Conservation (phyloP, 2,329 filamentous ascomycete genomes). For the Penicillium frequentans region DNA sequence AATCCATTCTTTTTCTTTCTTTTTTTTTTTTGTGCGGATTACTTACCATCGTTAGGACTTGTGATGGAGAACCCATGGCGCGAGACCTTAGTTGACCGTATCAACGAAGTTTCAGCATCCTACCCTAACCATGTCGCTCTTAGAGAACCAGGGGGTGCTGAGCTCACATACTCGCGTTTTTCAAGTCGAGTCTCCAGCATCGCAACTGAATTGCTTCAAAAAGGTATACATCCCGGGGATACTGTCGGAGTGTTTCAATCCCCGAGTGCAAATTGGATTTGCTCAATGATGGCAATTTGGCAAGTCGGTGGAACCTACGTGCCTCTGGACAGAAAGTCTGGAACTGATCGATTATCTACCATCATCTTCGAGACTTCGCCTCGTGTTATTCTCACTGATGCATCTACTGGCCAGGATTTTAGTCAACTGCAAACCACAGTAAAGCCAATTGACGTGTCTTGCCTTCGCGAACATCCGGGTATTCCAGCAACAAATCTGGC, state of each 20-base stretch:
- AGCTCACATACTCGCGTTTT: constrained; percentile 41
- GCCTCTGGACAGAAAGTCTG: constrained; percentile 32
- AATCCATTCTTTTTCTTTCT: background rate
- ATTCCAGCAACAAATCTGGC: constrained; percentile 3
- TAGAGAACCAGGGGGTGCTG: constrained; percentile 13
- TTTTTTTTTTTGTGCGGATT: too few relatives aligned
- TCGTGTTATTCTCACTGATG: constrained; percentile 8
- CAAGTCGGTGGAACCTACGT: constrained; percentile 34
- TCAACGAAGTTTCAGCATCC: constrained; percentile 34
- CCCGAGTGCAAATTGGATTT: constrained; percentile 29
- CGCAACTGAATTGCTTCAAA: constrained; percentile 25
- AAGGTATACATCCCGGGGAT: constrained; percentile 4
- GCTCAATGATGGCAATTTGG: constrained; percentile 34
- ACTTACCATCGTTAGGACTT: constrained; percentile 17
- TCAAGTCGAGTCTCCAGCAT: constrained; percentile 35
- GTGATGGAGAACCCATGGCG: constrained; percentile 31
- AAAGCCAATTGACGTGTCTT: constrained; percentile 3
- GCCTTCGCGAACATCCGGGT: too few relatives aligned
- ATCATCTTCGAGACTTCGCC: constrained; percentile 18
- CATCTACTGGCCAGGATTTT: constrained; percentile 5
- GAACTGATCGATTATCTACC: constrained; percentile 22
- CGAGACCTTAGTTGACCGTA: constrained; percentile 34
- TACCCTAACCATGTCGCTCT: constrained; percentile 26
- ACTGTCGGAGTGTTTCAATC: constrained; percentile 44
- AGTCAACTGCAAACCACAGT: constrained; percentile 3